These are phyloP conservation scores for Claviceps pazoutovae DNA, from an alignment of 2,329 filamentous ascomycete genomes.

Conservation along the genomic window DNA sequence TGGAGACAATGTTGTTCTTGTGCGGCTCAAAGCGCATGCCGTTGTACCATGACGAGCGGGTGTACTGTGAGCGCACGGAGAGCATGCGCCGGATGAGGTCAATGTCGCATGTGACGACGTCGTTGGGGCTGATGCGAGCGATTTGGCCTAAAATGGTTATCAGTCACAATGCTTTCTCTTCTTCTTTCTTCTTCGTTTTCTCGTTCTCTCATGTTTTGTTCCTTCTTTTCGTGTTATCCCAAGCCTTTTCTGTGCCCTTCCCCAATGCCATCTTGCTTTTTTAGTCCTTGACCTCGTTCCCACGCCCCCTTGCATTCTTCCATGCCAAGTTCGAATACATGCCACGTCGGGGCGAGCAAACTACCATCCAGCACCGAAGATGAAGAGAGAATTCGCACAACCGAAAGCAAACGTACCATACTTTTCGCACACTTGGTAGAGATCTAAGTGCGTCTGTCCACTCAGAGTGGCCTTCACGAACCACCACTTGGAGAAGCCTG, in stretches of 20 bases:
- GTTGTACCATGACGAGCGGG: constrained; percentile 28
- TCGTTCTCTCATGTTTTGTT: background rate
- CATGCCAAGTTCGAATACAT: too few species aligned
- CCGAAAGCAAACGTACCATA: constrained; percentile 16
- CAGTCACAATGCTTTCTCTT: background rate
- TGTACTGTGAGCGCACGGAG: constrained; percentile 24
- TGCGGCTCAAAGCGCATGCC: constrained; percentile 35
- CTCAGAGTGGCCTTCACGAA: constrained; percentile 18
- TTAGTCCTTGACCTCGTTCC: too few species aligned
- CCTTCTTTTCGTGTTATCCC: too few species aligned
- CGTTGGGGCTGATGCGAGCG: constrained; percentile 24
- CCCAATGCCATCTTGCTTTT: too few species aligned
- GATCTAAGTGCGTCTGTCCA: constrained; percentile 21
- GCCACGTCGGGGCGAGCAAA: too few species aligned
- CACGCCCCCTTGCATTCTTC: too few species aligned
- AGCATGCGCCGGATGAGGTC: constrained; percentile 28
- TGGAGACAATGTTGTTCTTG: constrained; percentile 35
- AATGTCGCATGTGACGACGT: constrained; percentile 32
- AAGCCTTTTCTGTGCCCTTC: too few species aligned
- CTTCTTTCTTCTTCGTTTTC: background rate
- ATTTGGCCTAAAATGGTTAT: constrained; percentile 13
- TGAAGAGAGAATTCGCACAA: background rate
- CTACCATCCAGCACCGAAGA: too few species aligned
- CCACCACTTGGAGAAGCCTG: constrained; percentile 27
- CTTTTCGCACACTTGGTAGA: constrained; percentile 20